Conservation (phyloP, 352 stramenopile genomes). For the Nothophytophthora sp. region DNA sequence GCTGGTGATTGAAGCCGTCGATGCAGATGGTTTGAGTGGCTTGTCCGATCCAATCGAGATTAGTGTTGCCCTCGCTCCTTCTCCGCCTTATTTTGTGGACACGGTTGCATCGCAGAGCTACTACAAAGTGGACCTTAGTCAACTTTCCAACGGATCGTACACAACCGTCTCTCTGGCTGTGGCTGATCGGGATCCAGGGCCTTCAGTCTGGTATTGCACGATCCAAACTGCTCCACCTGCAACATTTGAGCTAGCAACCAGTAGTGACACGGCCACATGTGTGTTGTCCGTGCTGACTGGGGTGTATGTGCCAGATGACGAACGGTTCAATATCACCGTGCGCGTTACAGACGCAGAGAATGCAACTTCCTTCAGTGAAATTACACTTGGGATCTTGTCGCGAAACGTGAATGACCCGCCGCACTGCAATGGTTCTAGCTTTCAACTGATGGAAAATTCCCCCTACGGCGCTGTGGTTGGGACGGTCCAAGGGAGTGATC, state of each 20-base stretch:
- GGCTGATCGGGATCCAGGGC: constrained; percentile 44
- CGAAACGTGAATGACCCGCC: constrained; percentile 54
- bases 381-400: constrained; percentile 43
- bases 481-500: constrained; percentile 36
- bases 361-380: constrained; percentile 33
- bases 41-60: constrained; percentile 44
- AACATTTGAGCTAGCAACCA: constrained; percentile 32
- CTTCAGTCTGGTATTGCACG: constrained; percentile 43
- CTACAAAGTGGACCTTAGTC: constrained; percentile 47
- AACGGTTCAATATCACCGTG: constrained; percentile 15
- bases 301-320: constrained; percentile 13
- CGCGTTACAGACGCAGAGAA: constrained; percentile 41
- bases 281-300: constrained; percentile 14
- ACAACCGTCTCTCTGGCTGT: constrained; percentile 38
- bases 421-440: constrained; percentile 19
- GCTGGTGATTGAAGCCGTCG: constrained; percentile 43
- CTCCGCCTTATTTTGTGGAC: constrained; percentile 53
- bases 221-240: constrained; percentile 27
- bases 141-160: constrained; percentile 46
- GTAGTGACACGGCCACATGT: constrained; percentile 13
- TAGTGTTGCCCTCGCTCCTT: constrained; percentile 38
- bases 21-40: constrained; percentile 35
- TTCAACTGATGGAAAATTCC: constrained; percentile 53
- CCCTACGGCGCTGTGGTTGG: constrained; percentile 22
- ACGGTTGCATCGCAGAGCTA: constrained; percentile 19